A percentile compares a stretch with the other conserved stretches of the same genome.
These are phyloP conservation scores for Pelargonium myrrhifolium DNA, from an alignment of 441 rosid genomes.

Conservation along the genomic window DNA sequence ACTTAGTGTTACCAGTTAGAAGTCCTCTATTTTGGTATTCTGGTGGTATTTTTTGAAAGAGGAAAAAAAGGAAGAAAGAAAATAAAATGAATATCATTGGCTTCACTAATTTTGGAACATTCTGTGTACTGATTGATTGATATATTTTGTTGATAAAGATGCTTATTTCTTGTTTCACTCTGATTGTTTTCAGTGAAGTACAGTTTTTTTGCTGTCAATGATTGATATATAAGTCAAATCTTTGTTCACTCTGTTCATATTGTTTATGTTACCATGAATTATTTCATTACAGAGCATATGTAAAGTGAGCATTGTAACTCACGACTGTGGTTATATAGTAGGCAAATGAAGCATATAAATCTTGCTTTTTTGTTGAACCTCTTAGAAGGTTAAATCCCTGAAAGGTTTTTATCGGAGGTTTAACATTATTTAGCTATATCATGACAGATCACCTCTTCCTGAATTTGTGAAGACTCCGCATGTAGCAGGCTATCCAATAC, in stretches of 20 bases:
- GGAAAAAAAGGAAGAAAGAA: too few species aligned
- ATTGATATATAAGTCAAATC: neutral
- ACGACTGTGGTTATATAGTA: too few species aligned
- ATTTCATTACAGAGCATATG: neutral
- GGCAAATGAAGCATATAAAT: too few species aligned
- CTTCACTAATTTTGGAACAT: too few species aligned
- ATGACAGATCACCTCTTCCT: slow-evolving; percentile 62
- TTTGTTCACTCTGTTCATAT: neutral
- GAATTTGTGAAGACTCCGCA: slow-evolving; percentile 43
- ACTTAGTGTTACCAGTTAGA: neutral
- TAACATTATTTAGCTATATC: slow-evolving; percentile 1
- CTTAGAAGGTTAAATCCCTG: too few species aligned
- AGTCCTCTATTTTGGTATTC: neutral
- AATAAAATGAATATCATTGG: too few species aligned
- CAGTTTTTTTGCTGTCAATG: too few species aligned
- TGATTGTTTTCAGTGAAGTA: neutral
- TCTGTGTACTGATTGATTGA: too few species aligned
- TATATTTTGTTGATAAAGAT: too few species aligned
- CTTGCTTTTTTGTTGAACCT: too few species aligned
- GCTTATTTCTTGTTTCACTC: neutral
- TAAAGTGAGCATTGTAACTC: too few species aligned
- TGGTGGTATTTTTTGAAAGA: too few species aligned
- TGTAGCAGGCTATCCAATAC: slow-evolving; percentile 51
- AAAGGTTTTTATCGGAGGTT: neutral
- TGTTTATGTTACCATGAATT: neutral